Percentiles rank a stretch among this genome's conserved stretches.
Evolutionary conservation across 176 grass and related monocot genomes (phyloP).

Genomic region (Saccharum spontaneum): DNA sequence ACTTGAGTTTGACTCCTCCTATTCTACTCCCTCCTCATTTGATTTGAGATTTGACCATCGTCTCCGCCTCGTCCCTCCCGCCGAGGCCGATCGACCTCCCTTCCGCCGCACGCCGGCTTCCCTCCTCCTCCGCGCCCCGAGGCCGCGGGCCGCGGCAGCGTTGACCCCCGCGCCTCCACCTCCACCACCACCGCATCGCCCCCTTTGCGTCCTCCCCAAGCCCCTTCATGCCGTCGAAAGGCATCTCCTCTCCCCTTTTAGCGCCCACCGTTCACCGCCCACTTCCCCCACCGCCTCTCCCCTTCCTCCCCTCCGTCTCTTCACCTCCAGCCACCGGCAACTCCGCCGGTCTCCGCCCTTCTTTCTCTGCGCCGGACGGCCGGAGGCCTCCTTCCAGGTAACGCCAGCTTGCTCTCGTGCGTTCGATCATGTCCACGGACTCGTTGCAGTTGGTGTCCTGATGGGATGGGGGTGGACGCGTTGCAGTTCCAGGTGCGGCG

Average conservation of each 20-base stretch:
- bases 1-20: conserved; percentile 50
- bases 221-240: conserved; percentile 54
- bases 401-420: not conserved
- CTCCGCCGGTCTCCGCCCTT: not conserved
- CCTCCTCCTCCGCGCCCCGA: conserved; percentile 37
- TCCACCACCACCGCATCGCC: not conserved
- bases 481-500: conserved; percentile 30
- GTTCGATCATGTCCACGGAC: not conserved
- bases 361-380: not conserved
- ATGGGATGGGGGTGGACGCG: not conserved
- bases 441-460: not conserved
- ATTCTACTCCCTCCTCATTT: not conserved
- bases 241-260: conserved; percentile 54
- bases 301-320: not conserved
- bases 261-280: conserved; percentile 6
- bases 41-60: conserved; percentile 13
- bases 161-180: conserved; percentile 36
- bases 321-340: not conserved
- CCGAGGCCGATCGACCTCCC: conserved; percentile 23
- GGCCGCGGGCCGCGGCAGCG: conserved; percentile 29
- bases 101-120: conserved; percentile 49
- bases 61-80: conserved; percentile 23
- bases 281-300: not conserved
- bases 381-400: conserved; percentile 27
- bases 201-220: conserved; percentile 53